Evolutionary conservation across 1,284 basidiomycete species (phyloP).

Genomic region (Laetiporus sulphureus): DNA sequence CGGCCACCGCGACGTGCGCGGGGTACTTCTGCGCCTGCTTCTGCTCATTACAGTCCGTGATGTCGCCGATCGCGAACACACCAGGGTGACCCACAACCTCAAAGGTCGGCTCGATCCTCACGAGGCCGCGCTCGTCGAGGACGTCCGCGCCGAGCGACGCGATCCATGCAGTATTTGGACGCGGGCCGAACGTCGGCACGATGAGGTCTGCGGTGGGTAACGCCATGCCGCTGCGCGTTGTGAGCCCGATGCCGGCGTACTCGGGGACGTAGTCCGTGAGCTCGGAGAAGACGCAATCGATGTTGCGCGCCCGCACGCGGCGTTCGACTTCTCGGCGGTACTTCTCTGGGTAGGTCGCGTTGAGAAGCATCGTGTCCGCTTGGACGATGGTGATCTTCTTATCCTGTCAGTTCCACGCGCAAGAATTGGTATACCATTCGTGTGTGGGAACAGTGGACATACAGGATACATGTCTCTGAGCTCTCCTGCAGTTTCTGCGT

Average conservation of each 20-base stretch:
- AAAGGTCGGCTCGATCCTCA: slow-evolving; percentile 46
- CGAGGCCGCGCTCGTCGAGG: slow-evolving; percentile 35
- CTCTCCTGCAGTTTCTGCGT: slow-evolving; percentile 50
- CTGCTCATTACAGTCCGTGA: slow-evolving; percentile 52
- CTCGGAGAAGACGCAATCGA: slow-evolving; percentile 53
- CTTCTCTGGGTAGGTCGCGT: slow-evolving; percentile 48
- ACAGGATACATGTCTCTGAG: slow-evolving; percentile 26
- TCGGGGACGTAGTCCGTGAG: slow-evolving; percentile 40
- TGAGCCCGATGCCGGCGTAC: slow-evolving; percentile 27
- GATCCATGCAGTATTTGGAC: slow-evolving; percentile 46
- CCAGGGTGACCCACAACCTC: slow-evolving; percentile 39
- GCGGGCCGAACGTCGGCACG: slow-evolving; percentile 44
- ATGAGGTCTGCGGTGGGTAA: slow-evolving; percentile 50
- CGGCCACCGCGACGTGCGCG: slow-evolving; percentile 37
- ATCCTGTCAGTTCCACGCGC: slow-evolving; percentile 26
- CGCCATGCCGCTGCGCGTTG: slow-evolving; percentile 44
- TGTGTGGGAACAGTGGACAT: slow-evolving; percentile 30
- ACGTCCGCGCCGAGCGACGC: slow-evolving; percentile 34
- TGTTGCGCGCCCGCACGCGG: slow-evolving; percentile 35
- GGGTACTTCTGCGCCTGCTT: slow-evolving; percentile 48
- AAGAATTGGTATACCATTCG: slow-evolving; percentile 15
- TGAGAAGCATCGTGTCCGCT: slow-evolving; percentile 43
- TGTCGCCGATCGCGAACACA: slow-evolving; percentile 56
- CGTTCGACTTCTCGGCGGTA: slow-evolving; percentile 44
- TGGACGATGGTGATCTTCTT: slow-evolving; percentile 66